phyloP scores from a whole-genome alignment of 371 early-diverging fungal species.

The Haplosporangium sp. region DNA sequence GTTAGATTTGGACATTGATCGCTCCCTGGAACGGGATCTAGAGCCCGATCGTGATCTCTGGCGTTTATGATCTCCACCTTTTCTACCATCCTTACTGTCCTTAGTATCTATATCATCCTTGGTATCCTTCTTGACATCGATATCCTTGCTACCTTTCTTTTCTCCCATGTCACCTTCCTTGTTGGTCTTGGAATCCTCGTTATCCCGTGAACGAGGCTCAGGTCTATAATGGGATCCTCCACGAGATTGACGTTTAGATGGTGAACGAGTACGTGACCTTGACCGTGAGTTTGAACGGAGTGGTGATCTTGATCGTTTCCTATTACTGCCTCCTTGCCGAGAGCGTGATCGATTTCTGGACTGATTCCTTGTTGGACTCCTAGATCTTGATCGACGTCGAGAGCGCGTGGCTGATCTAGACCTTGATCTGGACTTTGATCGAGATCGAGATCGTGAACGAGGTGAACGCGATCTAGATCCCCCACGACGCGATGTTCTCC shows the following conservation, averaged over 20 bases:
- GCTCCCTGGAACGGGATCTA: slow-evolving; percentile 9
- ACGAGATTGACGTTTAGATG: slow-evolving; percentile 13
- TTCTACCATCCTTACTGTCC: slow-evolving; percentile 9
- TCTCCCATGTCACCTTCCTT: slow-evolving; percentile 5
- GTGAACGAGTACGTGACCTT: slow-evolving; percentile 23
- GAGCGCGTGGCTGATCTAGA: slow-evolving; percentile 23
- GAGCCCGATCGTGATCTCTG: slow-evolving; percentile 14
- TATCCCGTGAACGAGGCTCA: slow-evolving; percentile 18
- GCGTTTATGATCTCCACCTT: background rate
- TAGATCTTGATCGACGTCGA: slow-evolving; percentile 31
- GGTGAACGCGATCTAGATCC: slow-evolving; percentile 38
- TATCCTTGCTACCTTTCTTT: slow-evolving; percentile 9
- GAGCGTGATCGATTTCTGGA: slow-evolving; percentile 20
- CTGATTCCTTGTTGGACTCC: slow-evolving; percentile 15
- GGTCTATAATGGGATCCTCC: slow-evolving; percentile 29
- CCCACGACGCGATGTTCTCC: slow-evolving; percentile 11
- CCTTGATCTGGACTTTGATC: slow-evolving; percentile 26
- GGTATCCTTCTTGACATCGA: background rate
- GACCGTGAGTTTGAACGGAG: slow-evolving; percentile 27
- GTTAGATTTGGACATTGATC: slow-evolving; percentile 4
- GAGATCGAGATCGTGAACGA: slow-evolving; percentile 25
- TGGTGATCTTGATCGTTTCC: slow-evolving; percentile 24
- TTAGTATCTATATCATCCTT: slow-evolving; percentile 1
- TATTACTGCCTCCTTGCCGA: background rate
- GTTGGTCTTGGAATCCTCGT: background rate